Conservation (phyloP, 805 yeast genomes). For the Monosporozyma unispora region DNA sequence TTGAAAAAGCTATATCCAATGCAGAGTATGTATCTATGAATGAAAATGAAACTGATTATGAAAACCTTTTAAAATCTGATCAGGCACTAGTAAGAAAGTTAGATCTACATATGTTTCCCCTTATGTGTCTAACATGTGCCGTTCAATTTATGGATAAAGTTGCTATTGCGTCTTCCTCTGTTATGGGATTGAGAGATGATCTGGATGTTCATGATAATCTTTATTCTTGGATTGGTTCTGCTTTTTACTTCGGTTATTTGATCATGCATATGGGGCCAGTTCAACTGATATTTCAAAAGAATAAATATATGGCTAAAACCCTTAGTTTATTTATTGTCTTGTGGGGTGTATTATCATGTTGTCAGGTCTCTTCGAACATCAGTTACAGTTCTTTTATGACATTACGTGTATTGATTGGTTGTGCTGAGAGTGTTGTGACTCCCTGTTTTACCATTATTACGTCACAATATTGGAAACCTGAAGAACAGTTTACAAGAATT, state of each 20-base stretch:
- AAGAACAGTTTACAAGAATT: slow-evolving; percentile 37
- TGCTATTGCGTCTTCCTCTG: slow-evolving; percentile 42
- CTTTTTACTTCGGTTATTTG: slow-evolving; percentile 38
- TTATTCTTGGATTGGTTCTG: slow-evolving; percentile 49
- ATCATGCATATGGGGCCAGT: slow-evolving; percentile 15
- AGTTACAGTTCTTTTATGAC: not conserved
- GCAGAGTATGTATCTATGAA: not conserved
- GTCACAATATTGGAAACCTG: slow-evolving; percentile 47
- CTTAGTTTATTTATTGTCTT: not conserved
- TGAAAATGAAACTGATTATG: not conserved
- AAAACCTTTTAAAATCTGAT: slow-evolving; percentile 19
- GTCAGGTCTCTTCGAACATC: not conserved
- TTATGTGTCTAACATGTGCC: slow-evolving; percentile 41
- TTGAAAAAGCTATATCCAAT: not conserved
- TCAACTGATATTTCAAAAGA: slow-evolving; percentile 5
- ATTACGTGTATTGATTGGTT: not conserved
- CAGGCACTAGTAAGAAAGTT: slow-evolving; percentile 37
- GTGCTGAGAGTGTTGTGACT: not conserved
- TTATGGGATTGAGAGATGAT: slow-evolving; percentile 41
- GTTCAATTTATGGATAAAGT: slow-evolving; percentile 54
- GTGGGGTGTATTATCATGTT: not conserved
- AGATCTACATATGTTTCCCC: slow-evolving; percentile 42
- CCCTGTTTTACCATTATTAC: slow-evolving; percentile 22
- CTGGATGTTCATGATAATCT: slow-evolving; percentile 35
- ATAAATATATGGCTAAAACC: not conserved